These are phyloP conservation scores for Simplicillium sp. DNA, from an alignment of 2,329 filamentous ascomycete genomes.

Conservation along the genomic window DNA sequence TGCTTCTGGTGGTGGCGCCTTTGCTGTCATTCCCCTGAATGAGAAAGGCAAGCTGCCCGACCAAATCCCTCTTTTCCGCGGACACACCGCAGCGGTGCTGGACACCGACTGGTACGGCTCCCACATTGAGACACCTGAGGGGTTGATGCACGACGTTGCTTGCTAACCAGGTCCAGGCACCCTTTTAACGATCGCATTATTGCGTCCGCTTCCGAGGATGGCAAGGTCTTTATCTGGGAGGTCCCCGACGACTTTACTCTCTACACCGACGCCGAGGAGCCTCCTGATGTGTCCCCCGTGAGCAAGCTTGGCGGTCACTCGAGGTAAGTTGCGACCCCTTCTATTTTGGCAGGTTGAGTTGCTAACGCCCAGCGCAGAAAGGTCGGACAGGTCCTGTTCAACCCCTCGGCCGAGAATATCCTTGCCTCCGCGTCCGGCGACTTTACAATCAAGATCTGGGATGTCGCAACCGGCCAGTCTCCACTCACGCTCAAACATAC, in stretches of 20 bases:
- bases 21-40: slow-evolving; percentile 85
- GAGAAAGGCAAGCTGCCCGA: slow-evolving; percentile 89
- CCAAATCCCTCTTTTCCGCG: slow-evolving; percentile 87
- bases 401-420: slow-evolving; percentile 90
- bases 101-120: slow-evolving; percentile 83
- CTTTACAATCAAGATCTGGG: slow-evolving; percentile 93
- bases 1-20: slow-evolving; percentile 87
- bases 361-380: slow-evolving; percentile 51
- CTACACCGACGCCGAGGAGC: slow-evolving; percentile 75
- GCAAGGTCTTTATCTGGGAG: slow-evolving; percentile 94
- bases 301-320: slow-evolving; percentile 80
- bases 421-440: slow-evolving; percentile 93
- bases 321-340: slow-evolving; percentile 47
- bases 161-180: slow-evolving; percentile 50
- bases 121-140: not conserved
- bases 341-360: not conserved
- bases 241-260: slow-evolving; percentile 83
- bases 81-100: slow-evolving; percentile 89
- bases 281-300: slow-evolving; percentile 70
- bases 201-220: slow-evolving; percentile 91
- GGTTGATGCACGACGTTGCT: slow-evolving; percentile 1
- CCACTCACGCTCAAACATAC: slow-evolving; percentile 72
- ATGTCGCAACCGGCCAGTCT: slow-evolving; percentile 68
- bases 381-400: slow-evolving; percentile 96
- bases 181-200: slow-evolving; percentile 93